phyloP scores from a whole-genome alignment of 2,329 filamentous ascomycete genomes.

The Paracamarosporium sp. region DNA sequence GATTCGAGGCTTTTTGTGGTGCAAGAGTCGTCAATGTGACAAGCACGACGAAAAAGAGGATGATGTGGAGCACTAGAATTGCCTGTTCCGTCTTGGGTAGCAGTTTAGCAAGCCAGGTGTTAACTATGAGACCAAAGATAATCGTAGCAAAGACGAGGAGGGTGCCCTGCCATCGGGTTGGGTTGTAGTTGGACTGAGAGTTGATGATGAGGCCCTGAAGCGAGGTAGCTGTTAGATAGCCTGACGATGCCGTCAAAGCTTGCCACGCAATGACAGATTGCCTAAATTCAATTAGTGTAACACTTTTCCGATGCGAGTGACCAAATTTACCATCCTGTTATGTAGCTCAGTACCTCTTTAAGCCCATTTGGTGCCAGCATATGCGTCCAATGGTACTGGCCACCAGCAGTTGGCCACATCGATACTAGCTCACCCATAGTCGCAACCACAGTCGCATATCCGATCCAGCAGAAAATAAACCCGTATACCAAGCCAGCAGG shows the following conservation, averaged over 20 bases:
- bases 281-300: no score
- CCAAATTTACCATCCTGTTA: not conserved
- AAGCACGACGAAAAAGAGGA: constrained; percentile 56
- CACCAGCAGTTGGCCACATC: constrained; percentile 25
- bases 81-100: constrained; percentile 54
- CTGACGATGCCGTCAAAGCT: constrained; percentile 30
- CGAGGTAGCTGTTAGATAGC: constrained; percentile 26
- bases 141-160: constrained; percentile 53
- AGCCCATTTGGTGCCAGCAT: constrained; percentile 11
- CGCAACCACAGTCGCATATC: constrained; percentile 17
- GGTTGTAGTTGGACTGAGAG: constrained; percentile 43
- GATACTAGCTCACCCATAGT: constrained; percentile 23
- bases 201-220: constrained; percentile 38
- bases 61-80: constrained; percentile 54
- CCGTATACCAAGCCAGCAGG: constrained; percentile 21
- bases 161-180: constrained; percentile 55
- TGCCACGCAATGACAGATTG: constrained; percentile 47
- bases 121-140: constrained; percentile 45
- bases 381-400: constrained; percentile 23
- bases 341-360: not conserved
- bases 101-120: constrained; percentile 49
- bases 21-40: constrained; percentile 52
- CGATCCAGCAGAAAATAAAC: constrained; percentile 23
- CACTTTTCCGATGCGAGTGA: no score
- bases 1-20: constrained; percentile 38